Conservation (phyloP, 1,139 yeast species). For the Kluyveromyces marxianus region DNA sequence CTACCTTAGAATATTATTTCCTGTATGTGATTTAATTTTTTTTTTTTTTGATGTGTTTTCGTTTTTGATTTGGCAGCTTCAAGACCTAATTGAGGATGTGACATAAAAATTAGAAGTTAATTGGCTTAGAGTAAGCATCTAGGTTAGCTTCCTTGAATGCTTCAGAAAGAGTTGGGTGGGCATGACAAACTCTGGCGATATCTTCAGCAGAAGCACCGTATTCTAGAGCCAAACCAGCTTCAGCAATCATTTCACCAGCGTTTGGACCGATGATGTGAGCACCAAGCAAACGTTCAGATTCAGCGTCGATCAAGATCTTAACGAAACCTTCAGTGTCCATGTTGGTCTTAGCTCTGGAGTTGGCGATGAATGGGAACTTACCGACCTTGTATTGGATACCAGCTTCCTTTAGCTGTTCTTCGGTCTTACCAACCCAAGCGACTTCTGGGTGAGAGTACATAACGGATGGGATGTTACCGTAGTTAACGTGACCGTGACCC, state of each 20-base stretch:
- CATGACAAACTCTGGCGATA: constrained; percentile 94
- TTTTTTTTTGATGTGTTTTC: background rate
- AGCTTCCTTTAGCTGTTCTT: constrained; percentile 89
- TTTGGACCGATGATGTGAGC: constrained; percentile 96
- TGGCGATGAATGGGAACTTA: constrained; percentile 97
- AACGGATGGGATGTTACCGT: constrained; percentile 94
- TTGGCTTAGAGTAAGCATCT: constrained; percentile 84
- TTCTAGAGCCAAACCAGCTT: constrained; percentile 94
- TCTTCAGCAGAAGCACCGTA: constrained; percentile 99
- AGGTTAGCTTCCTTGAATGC: constrained; percentile 98
- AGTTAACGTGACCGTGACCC: constrained; percentile 98
- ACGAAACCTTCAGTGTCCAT: constrained; percentile 96
- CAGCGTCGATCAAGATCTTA: constrained; percentile 91
- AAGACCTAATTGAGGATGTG: background rate
- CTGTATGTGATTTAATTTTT: too few species aligned
- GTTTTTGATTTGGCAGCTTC: background rate
- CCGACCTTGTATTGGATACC: constrained; percentile 91
- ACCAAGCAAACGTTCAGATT: constrained; percentile 93
- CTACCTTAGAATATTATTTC: too few species aligned
- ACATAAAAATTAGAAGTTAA: constrained; percentile 56
- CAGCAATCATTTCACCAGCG: constrained; percentile 99
- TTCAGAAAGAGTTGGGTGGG: constrained; percentile 97
- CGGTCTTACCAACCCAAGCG: constrained; percentile 98
- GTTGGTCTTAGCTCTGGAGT: constrained; percentile 99
- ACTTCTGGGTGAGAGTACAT: constrained; percentile 99